phyloP scores from a whole-genome alignment of 1,139 yeast species.

The Zygotorulaspora mrakii region DNA sequence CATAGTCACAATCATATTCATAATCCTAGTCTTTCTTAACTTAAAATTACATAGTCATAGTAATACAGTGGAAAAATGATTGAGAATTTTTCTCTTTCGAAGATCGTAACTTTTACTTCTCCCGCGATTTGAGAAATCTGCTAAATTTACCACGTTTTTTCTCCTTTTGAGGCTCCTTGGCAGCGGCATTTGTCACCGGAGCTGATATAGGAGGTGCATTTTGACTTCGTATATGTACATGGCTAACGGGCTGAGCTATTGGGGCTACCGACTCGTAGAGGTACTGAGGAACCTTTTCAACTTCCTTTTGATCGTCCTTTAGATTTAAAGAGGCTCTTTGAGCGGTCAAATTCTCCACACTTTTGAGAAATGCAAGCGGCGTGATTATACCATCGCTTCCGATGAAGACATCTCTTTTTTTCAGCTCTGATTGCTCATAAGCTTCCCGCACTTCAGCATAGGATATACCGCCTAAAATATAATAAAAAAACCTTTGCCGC shows the following conservation, averaged over 20 bases:
- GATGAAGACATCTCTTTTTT: conserved; percentile 70
- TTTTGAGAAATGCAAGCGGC: conserved; percentile 52
- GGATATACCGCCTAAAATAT: conserved; percentile 87
- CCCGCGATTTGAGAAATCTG: conserved; percentile 26
- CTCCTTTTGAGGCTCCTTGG: conserved; percentile 22
- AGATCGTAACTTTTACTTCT: conserved; percentile 7
- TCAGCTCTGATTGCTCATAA: conserved; percentile 60
- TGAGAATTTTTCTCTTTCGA: no score
- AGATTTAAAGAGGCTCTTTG: conserved; percentile 35
- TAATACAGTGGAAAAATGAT: no score
- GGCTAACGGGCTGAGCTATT: conserved; percentile 28
- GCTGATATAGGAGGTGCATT: conserved; percentile 17
- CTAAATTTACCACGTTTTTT: conserved; percentile 34
- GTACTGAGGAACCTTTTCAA: conserved; percentile 36
- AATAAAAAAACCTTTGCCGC: conserved; percentile 71
- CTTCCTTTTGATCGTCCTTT: conserved; percentile 30
- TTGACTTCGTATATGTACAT: conserved; percentile 26
- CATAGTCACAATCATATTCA: no score
- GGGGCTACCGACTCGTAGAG: conserved; percentile 28
- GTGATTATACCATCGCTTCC: conserved; percentile 79
- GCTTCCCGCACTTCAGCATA: conserved; percentile 75
- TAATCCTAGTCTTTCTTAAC: no score
- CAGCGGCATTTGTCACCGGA: conserved; percentile 11
- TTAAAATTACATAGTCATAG: no score
- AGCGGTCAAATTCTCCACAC: conserved; percentile 38